Percentiles rank a stretch among this genome's conserved stretches.
Evolutionary conservation across 176 grass and related monocot species (phyloP).

Genomic region (Musa acuminata): DNA sequence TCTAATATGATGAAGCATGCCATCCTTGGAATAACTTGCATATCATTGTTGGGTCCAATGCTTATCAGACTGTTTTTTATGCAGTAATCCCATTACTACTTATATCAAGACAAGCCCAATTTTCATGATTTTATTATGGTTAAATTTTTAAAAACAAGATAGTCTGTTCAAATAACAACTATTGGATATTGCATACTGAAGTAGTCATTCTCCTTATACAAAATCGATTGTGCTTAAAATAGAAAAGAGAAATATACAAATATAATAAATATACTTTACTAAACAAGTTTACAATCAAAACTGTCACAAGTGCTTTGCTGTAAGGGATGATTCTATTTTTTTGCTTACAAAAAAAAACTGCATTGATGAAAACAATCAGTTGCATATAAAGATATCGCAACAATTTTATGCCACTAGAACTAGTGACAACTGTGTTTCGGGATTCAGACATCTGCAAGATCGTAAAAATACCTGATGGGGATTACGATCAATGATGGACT

Average conservation of each 20-base stretch:
- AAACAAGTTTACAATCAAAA: not conserved
- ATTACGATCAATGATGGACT: conserved; percentile 86
- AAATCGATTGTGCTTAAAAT: not conserved
- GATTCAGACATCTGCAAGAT: not conserved
- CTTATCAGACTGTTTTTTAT: no score
- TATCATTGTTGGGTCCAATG: no score
- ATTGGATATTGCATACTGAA: not conserved
- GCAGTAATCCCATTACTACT: no score
- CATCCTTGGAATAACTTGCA: no score
- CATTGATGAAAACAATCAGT: not conserved
- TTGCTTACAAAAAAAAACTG: not conserved
- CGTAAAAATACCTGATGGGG: conserved; percentile 66
- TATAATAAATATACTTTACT: not conserved
- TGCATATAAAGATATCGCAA: not conserved
- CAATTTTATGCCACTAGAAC: not conserved
- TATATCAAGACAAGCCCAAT: no score
- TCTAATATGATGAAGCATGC: no score
- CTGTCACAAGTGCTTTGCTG: not conserved
- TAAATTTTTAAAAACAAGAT: no score
- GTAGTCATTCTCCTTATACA: not conserved
- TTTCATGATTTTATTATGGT: no score
- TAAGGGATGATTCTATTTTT: not conserved
- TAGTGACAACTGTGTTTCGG: not conserved
- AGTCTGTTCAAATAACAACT: not conserved
- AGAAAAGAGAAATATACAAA: not conserved